A percentile compares a stretch with the other conserved stretches of the same genome.
phyloP scores from a whole-genome alignment of 2,329 filamentous ascomycete species.

The Talaromyces amestolkiae region DNA sequence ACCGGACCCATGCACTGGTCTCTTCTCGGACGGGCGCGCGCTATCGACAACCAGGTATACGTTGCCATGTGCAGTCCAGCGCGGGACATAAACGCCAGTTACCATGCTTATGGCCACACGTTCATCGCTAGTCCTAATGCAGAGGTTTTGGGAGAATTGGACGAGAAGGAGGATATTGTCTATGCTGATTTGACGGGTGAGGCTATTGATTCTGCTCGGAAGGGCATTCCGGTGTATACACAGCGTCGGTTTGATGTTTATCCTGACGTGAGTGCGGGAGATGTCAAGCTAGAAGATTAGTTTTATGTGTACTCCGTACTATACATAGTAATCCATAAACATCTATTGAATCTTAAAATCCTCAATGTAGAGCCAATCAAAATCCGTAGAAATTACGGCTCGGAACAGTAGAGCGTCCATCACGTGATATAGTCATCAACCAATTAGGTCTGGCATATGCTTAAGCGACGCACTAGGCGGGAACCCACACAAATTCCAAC shows the following conservation, averaged over 20 bases:
- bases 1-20: conserved; percentile 92
- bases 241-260: conserved; percentile 96
- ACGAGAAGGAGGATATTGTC: conserved; percentile 73
- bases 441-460: not conserved
- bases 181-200: conserved; percentile 67
- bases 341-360: too few species aligned
- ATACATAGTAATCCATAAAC: not conserved
- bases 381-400: not conserved
- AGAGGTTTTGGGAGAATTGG: conserved; percentile 73
- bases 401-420: not conserved
- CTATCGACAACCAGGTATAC: conserved; percentile 91
- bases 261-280: conserved; percentile 73
- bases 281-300: conserved; percentile 9
- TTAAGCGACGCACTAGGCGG: conserved; percentile 17
- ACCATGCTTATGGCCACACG: conserved; percentile 91
- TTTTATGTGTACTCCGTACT: not conserved
- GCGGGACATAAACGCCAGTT: conserved; percentile 70
- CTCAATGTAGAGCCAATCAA: not conserved
- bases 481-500: conserved; percentile 19
- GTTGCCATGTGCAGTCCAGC: conserved; percentile 91
- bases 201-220: conserved; percentile 71
- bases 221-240: conserved; percentile 75
- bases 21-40: conserved; percentile 75
- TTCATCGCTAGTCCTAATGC: conserved; percentile 87
- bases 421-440: not conserved